Evolutionary conservation across 202 grass and related monocot species (phyloP).

Genomic region (Setaria italica): DNA sequence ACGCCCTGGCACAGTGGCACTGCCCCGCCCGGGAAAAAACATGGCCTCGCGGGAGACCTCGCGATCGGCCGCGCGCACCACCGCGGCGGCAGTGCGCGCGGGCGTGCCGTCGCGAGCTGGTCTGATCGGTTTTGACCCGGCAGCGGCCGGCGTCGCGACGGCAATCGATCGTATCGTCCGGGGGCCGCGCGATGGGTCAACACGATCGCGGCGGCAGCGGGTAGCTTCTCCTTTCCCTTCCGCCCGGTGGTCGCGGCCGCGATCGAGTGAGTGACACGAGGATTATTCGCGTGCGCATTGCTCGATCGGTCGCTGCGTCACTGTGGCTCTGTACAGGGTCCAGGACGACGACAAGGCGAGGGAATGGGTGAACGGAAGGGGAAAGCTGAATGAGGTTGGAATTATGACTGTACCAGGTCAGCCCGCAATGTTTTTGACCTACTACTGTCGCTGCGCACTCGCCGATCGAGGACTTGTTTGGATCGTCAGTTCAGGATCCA

Average conservation of each 20-base stretch:
- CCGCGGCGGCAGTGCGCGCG: neutral
- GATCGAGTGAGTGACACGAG: constrained; percentile 14
- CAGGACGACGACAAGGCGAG: neutral
- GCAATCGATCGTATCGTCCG: neutral
- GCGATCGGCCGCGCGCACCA: neutral
- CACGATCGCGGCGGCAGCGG: too few relatives aligned
- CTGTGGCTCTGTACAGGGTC: neutral
- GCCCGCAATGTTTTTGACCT: neutral
- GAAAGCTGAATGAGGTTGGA: neutral
- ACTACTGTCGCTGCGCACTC: neutral
- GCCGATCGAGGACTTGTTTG: neutral
- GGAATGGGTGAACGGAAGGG: neutral
- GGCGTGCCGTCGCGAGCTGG: neutral
- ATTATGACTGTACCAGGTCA: constrained; percentile 11
- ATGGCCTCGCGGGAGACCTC: constrained; percentile 40
- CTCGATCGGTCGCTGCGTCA: neutral
- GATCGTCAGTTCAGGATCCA: neutral
- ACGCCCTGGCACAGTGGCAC: neutral
- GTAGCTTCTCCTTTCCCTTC: too few relatives aligned
- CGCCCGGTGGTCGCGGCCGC: neutral
- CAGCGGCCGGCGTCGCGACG: neutral
- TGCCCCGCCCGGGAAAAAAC: neutral
- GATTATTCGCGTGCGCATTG: neutral
- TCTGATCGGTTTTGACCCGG: constrained; percentile 10
- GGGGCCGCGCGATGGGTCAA: too few relatives aligned